Evolutionary conservation across 495 filamentous ascomycete genomes (phyloP).

Genomic region (Rhizodiscina lignyota): DNA sequence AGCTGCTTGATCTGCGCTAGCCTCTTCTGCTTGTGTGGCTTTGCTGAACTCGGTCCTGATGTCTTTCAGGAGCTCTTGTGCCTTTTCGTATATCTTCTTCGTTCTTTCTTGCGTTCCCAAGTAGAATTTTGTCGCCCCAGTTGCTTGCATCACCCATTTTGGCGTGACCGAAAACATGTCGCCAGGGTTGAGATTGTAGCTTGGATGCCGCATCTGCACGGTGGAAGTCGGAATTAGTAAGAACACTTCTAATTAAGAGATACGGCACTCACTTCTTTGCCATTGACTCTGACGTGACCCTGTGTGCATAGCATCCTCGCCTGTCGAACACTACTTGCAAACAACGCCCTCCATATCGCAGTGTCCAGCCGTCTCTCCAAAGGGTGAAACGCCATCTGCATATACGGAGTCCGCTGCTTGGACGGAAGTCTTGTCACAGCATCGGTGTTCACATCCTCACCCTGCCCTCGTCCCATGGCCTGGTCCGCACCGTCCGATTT

Average conservation of each 20-base stretch:
- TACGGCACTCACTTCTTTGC: conserved; percentile 37
- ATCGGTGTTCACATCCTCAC: conserved; percentile 20
- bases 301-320: conserved; percentile 89
- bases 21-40: conserved; percentile 5
- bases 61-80: conserved; percentile 20
- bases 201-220: conserved; percentile 70
- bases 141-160: conserved; percentile 73
- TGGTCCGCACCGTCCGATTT: conserved; percentile 59
- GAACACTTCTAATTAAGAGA: too few species aligned
- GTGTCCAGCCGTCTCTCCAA: conserved; percentile 81
- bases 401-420: conserved; percentile 48
- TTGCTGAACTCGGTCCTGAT: conserved; percentile 1
- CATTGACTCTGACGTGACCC: conserved; percentile 88
- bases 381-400: conserved; percentile 84
- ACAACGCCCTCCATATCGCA: conserved; percentile 79
- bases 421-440: conserved; percentile 1
- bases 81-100: too few species aligned
- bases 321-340: conserved; percentile 87
- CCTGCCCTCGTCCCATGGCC: conserved; percentile 69
- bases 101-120: too few species aligned
- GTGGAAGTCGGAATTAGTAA: conserved; percentile 1
- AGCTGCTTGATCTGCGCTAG: conserved; percentile 15
- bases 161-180: conserved; percentile 94
- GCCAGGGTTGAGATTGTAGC: conserved; percentile 91
- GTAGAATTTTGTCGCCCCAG: conserved; percentile 61